phyloP scores from a whole-genome alignment of 2,329 filamentous ascomycete species.

The Pseudogymnoascus sp. region DNA sequence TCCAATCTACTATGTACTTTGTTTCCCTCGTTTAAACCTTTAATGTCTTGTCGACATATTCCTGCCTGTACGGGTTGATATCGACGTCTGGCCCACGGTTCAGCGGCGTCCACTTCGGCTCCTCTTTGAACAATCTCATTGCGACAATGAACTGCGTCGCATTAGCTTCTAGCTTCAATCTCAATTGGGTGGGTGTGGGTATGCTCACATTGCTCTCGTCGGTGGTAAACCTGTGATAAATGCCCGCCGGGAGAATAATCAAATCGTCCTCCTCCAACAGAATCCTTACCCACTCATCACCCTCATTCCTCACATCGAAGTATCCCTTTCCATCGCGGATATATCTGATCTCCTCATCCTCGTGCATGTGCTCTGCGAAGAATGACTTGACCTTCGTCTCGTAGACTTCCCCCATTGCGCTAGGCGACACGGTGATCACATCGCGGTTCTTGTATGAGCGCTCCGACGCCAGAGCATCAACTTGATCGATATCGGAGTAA shows the following conservation, averaged over 20 bases:
- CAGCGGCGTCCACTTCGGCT: conserved; percentile 95
- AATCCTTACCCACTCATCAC: conserved; percentile 85
- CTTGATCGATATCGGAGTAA: conserved; percentile 53
- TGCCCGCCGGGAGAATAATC: conserved; percentile 87
- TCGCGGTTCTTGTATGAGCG: conserved; percentile 92
- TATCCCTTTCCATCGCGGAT: conserved; percentile 82
- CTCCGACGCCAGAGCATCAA: conserved; percentile 64
- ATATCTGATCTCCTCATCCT: conserved; percentile 97
- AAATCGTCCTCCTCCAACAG: conserved; percentile 77
- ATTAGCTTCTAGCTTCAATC: conserved; percentile 8
- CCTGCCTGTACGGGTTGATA: conserved; percentile 65
- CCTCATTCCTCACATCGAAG: conserved; percentile 80
- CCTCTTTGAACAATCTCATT: conserved; percentile 94
- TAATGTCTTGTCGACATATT: conserved; percentile 50
- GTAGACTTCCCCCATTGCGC: conserved; percentile 76
- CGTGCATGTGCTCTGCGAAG: conserved; percentile 92
- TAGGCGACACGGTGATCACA: conserved; percentile 79
- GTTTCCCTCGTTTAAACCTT: background rate
- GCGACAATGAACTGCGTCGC: conserved; percentile 74
- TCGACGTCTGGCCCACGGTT: conserved; percentile 75
- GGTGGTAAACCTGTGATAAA: conserved; percentile 96
- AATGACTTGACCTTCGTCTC: conserved; percentile 91
- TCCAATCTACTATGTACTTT: background rate
- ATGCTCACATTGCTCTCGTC: conserved; percentile 76
- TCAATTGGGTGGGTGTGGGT: background rate